Base-by-base conservation (phyloP, 2,329 filamentous ascomycete species). In the Davidsoniella eucalypti region DNA sequence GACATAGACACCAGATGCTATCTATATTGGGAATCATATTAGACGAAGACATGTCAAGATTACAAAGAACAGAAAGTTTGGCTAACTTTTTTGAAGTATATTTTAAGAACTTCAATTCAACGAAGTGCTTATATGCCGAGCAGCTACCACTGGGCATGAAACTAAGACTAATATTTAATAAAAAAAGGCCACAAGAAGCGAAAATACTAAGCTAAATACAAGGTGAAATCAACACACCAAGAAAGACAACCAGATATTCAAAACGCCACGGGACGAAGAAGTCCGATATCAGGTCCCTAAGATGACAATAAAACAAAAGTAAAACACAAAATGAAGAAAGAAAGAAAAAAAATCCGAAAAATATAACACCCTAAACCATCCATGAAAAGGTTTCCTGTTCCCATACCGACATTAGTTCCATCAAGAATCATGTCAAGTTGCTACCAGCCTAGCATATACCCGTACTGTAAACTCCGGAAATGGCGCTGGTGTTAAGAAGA, bases 391-490 rank as follows among this genome's bases (percentile, higher is more conserved):
- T 36, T 36, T 12, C 18, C 29, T 5, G 37, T 16, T n/a, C 18
- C 10, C 25, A 21, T 14, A 21, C 16, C 17, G 37, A 45, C 23
- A 26, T 21, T 14, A 33, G 21, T 16, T 16, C 18, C n/a, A 47
- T 17, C 6, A 9, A 47, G 44, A 18, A 17, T 17, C 14, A 47
- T 17, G 26, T 23, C 17, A 47, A 9, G 16, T 36, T 33, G 21
- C 18, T 14, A 14, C 16, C 36, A 25, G n/a, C 36, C 9, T 21
- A 48, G 36, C 46, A 29, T 26, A 40, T 25, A 40, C 23, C 46
- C 46, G 50, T 52, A 47, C 50, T 47, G 44, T 50, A 42, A 50
- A 44, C 39, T 38, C 33, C 21, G 36, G 47, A 17, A 41, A 49
- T 42, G 33, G 41, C 41, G 46, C 50, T 38, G 26, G 14, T 29